Percentiles rank a stretch among this genome's conserved stretches.
These are phyloP conservation scores for Phalaenopsis aphrodite DNA, from an alignment of 106 monocot species.

Conservation along the genomic window DNA sequence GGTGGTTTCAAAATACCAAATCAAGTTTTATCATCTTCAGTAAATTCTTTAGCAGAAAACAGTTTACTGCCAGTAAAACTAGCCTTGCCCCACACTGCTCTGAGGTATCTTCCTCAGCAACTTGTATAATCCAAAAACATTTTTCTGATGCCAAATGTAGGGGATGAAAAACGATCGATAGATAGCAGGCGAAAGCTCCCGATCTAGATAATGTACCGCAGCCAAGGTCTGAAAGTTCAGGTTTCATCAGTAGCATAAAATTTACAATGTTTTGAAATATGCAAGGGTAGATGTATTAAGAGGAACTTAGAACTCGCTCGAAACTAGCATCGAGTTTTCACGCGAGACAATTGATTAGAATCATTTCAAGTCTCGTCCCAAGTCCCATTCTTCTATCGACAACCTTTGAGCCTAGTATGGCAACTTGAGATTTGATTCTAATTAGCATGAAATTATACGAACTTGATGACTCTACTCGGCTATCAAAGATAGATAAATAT, in stretches of 20 bases:
- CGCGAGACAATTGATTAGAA: neutral
- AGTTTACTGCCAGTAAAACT: neutral
- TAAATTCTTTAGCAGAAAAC: neutral
- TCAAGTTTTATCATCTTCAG: neutral
- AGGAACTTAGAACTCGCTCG: neutral
- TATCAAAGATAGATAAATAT: no score
- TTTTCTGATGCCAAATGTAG: slow-evolving; percentile 60
- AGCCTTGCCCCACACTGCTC: neutral
- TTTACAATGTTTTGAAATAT: neutral
- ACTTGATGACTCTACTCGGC: no score
- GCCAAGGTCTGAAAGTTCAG: slow-evolving; percentile 57
- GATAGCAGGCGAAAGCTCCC: slow-evolving; percentile 70
- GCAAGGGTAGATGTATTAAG: neutral
- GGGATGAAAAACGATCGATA: slow-evolving; percentile 96
- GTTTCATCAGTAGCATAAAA: neutral
- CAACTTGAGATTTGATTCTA: no score
- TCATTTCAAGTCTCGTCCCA: neutral
- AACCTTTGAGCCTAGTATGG: no score
- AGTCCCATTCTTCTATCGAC: neutral
- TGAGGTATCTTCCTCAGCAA: slow-evolving; percentile 52
- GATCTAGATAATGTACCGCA: slow-evolving; percentile 73
- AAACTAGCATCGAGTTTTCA: neutral
- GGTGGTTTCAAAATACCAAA: neutral
- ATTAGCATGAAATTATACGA: no score
- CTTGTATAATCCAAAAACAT: slow-evolving; percentile 91